Conservation (phyloP, 2,329 filamentous ascomycete genomes). For the Peltaster fructicola region DNA sequence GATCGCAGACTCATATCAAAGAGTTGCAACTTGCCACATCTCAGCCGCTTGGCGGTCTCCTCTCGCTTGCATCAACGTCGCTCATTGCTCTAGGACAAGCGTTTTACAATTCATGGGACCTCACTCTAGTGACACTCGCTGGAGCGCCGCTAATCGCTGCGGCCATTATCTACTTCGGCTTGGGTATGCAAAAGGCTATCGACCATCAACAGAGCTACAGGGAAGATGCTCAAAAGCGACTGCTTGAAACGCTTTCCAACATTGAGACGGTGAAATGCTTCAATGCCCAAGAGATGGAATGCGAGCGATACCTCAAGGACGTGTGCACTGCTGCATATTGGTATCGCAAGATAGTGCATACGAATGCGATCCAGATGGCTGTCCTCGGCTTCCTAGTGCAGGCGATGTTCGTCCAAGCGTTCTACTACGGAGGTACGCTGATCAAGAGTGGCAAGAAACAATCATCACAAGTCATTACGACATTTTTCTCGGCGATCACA, state of each 20-base stretch:
- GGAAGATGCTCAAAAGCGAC: constrained; percentile 51
- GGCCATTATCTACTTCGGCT: constrained; percentile 42
- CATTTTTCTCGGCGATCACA: constrained; percentile 67
- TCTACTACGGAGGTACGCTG: constrained; percentile 68
- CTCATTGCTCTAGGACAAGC: constrained; percentile 52
- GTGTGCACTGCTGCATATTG: constrained; percentile 41
- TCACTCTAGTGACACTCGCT: constrained; percentile 63
- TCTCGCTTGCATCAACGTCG: constrained; percentile 47
- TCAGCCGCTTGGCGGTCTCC: constrained; percentile 55
- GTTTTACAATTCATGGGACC: constrained; percentile 63
- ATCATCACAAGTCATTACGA: constrained; percentile 56
- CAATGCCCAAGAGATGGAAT: constrained; percentile 56
- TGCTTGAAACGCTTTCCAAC: constrained; percentile 49
- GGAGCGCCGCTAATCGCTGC: constrained; percentile 51
- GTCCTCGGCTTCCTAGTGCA: constrained; percentile 58
- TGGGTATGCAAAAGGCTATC: constrained; percentile 47
- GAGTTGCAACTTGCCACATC: constrained; percentile 70
- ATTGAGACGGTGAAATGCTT: constrained; percentile 81
- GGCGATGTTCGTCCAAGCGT: constrained; percentile 69
- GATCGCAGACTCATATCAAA: constrained; percentile 61
- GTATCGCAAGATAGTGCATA: constrained; percentile 51
- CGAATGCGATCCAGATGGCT: constrained; percentile 54
- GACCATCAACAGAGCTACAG: constrained; percentile 50
- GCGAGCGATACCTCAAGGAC: constrained; percentile 42
- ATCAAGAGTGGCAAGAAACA: constrained; percentile 40